Evolutionary conservation across 345 rosid species (phyloP), one percentile per base, ranked within the genome.

Genomic region (Draba incana): DNA sequence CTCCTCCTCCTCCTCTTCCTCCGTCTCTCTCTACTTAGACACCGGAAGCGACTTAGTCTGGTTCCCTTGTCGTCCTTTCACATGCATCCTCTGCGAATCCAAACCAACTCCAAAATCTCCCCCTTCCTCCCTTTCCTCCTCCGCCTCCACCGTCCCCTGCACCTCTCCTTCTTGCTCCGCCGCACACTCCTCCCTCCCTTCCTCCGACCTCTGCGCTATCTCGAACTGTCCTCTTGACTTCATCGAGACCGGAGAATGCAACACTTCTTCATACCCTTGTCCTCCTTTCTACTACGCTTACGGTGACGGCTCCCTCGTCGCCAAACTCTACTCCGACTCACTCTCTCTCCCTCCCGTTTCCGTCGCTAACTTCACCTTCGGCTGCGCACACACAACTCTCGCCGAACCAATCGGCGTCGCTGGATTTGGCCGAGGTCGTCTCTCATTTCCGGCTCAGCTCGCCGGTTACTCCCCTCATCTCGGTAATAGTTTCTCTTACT

Each of bases 21-120:
- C n/a, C n/a, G 76, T 94, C 66, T 87, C 92, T 1, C 88, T 94
- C 44, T 94, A 87, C 80, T 84, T 94, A 10, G 97, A 94, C 83
- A 94, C 99, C 13, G 99, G 99, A 43, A 87, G 95, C 37, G 96
- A 94, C 82, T 88, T 94, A 20, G 96, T 94, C 57, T 94, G 99
- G 99, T 87, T 88, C 82, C 99, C 97, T 16, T 90, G 95, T 62
- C 79, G 83, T 15, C 99, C 99, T 14, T 83, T 94, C 71, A 82
- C 84, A 13, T 94, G 97, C 82, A 87, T 94, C 59, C 88, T 91
- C 72, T 94, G 99, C 66, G 96, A 94, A 75, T 85, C 80, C 13
- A 75, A 88, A 67, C 79, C 87, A 3, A 28, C 7, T 5, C 55
- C 76, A 23, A 62, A 84, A 4, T 13, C 78, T 10, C 78, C 76